phyloP scores from a whole-genome alignment of 306 rosid species.

The Dryas octopetala region DNA sequence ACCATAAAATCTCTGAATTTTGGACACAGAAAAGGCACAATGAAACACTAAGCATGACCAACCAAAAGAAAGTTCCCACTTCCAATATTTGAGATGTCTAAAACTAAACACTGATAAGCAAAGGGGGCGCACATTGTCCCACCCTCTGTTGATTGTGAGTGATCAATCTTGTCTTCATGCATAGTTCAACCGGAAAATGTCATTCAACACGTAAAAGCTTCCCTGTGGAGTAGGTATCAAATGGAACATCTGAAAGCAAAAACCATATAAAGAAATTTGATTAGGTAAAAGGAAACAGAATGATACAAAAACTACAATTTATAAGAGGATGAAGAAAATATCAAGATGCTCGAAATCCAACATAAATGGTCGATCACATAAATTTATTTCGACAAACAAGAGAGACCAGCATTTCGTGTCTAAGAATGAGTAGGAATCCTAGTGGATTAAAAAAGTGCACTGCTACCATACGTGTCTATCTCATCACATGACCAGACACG shows the following conservation, averaged over 20 bases:
- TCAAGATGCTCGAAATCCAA: not conserved
- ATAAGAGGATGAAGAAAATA: not conserved
- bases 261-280: slow-evolving; percentile 10
- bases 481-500: no score
- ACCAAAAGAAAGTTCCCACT: slow-evolving; percentile 33
- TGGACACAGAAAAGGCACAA: slow-evolving; percentile 19
- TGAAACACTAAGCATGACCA: slow-evolving; percentile 36
- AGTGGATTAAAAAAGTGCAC: not conserved
- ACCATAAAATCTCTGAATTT: slow-evolving; percentile 31
- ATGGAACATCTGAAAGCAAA: slow-evolving; percentile 86
- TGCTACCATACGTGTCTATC: no score
- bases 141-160: slow-evolving; percentile 5
- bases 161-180: slow-evolving; percentile 51
- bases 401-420: not conserved
- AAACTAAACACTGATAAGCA: slow-evolving; percentile 34
- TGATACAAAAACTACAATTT: not conserved
- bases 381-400: not conserved
- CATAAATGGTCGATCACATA: not conserved
- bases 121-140: slow-evolving; percentile 26
- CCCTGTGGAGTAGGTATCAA: slow-evolving; percentile 90
- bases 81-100: slow-evolving; percentile 36
- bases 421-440: not conserved
- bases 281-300: slow-evolving; percentile 1
- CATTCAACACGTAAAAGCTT: slow-evolving; percentile 86
- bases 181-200: slow-evolving; percentile 91